Percentiles rank a stretch among this genome's conserved stretches.
Conservation (phyloP, 2,329 filamentous ascomycete genomes). For the Exophiala viscosa region DNA sequence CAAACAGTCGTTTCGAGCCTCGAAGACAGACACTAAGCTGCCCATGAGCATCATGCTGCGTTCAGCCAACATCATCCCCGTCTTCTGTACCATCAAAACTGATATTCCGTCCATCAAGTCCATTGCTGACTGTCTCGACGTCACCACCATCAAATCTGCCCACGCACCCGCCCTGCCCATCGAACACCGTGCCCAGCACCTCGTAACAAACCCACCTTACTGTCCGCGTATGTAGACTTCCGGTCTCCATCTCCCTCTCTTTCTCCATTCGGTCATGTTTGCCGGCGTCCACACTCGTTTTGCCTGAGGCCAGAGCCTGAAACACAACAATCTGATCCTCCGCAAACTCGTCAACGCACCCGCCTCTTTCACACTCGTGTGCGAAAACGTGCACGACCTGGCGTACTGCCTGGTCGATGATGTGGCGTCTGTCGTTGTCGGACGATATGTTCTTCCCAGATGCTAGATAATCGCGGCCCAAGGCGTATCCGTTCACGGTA, state of each 20-base stretch:
- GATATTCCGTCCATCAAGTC: background rate
- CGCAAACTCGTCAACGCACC: conserved; percentile 54
- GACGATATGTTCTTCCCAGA: conserved; percentile 38
- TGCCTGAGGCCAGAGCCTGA: conserved; percentile 51
- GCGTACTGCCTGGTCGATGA: conserved; percentile 35
- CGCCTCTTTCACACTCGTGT: conserved; percentile 44
- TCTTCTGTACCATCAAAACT: background rate
- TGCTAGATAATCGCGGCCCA: conserved; percentile 50
- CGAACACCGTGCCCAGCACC: conserved; percentile 32
- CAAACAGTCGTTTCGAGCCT: background rate
- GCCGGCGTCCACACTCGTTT: conserved; percentile 32
- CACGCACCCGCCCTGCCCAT: conserved; percentile 9
- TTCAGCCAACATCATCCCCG: too few species aligned
- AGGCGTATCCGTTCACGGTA: conserved; percentile 43
- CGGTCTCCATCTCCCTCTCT: conserved; percentile 12
- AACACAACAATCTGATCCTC: conserved; percentile 59
- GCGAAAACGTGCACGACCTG: conserved; percentile 46
- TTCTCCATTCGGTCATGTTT: conserved; percentile 11
- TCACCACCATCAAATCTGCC: background rate
- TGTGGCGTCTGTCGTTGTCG: conserved; percentile 18
- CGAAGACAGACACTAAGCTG: too few species aligned
- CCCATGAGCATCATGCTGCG: too few species aligned
- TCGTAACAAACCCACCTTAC: conserved; percentile 43
- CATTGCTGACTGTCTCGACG: background rate
- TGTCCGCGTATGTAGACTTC: conserved; percentile 42